Percentiles rank a stretch among this genome's conserved stretches.
phyloP scores from a whole-genome alignment of 164 flowering plant genomes.

The Cinnamomum chago region DNA sequence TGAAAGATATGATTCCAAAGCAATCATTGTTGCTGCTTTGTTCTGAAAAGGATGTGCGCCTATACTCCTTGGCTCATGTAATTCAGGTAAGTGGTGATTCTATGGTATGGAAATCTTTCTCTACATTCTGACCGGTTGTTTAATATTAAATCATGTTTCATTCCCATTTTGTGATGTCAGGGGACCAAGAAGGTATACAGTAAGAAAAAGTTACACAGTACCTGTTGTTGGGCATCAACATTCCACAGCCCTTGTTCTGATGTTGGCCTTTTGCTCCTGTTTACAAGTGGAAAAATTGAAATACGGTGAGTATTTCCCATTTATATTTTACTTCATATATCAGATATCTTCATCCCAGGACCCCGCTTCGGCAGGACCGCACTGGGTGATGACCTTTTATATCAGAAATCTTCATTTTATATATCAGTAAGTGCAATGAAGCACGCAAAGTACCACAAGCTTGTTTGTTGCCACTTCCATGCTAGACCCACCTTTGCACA shows the following conservation, averaged over 20 bases:
- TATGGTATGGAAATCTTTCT: not conserved
- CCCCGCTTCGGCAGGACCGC: too few relatives aligned
- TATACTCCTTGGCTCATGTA: slow-evolving; percentile 60
- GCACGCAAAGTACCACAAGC: too few relatives aligned
- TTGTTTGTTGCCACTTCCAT: too few relatives aligned
- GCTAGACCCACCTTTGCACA: too few relatives aligned
- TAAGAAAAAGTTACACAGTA: slow-evolving; percentile 71
- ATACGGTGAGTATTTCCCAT: slow-evolving; percentile 46
- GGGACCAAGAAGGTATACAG: slow-evolving; percentile 74
- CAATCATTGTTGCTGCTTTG: slow-evolving; percentile 51
- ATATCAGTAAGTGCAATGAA: too few relatives aligned
- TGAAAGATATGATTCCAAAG: slow-evolving; percentile 34
- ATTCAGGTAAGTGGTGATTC: slow-evolving; percentile 47
- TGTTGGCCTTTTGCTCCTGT: slow-evolving; percentile 62
- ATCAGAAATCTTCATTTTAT: too few relatives aligned
- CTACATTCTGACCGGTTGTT: not conserved
- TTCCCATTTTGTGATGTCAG: slow-evolving; percentile 26
- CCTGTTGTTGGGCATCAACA: slow-evolving; percentile 78
- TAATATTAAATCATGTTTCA: not conserved
- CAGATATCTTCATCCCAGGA: too few relatives aligned
- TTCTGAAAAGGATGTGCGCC: slow-evolving; percentile 75
- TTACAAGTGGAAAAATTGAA: slow-evolving; percentile 66
- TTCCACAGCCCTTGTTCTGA: slow-evolving; percentile 34
- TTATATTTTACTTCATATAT: too few relatives aligned
- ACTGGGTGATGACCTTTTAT: too few relatives aligned